These are phyloP conservation scores for Pseudocercospora cruenta DNA, from an alignment of 2,329 filamentous ascomycete genomes.

Conservation along the genomic window DNA sequence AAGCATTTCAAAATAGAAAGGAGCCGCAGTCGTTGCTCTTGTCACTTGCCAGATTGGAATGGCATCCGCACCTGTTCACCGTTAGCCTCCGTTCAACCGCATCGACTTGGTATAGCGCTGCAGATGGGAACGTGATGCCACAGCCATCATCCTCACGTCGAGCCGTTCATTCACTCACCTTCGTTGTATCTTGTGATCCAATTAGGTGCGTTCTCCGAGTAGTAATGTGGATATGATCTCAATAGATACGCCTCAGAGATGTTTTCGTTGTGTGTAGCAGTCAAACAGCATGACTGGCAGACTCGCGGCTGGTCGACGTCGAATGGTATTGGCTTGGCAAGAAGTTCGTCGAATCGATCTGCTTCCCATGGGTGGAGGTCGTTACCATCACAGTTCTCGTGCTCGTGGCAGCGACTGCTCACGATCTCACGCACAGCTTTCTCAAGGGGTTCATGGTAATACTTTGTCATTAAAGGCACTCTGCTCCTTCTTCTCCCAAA, in stretches of 20 bases:
- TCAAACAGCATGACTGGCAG: conserved; percentile 51
- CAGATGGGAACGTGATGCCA: no score
- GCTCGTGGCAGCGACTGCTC: conserved; percentile 48
- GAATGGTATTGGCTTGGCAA: conserved; percentile 30
- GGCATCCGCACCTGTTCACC: conserved; percentile 40
- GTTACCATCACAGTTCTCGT: conserved; percentile 47
- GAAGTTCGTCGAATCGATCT: conserved; percentile 22
- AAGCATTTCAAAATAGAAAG: conserved; percentile 57
- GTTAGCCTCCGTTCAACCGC: not conserved
- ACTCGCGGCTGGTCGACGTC: conserved; percentile 39
- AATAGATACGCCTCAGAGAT: conserved; percentile 54
- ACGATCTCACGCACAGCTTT: conserved; percentile 53
- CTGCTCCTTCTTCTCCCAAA: conserved; percentile 50
- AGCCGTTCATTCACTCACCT: conserved; percentile 29
- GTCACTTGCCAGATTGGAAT: conserved; percentile 57
- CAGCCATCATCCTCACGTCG: not conserved
- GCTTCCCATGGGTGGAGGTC: conserved; percentile 51
- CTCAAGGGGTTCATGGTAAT: conserved; percentile 54
- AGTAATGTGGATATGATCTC: conserved; percentile 53
- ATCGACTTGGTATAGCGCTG: not conserved
- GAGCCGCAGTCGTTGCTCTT: conserved; percentile 56
- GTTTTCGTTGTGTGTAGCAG: conserved; percentile 52
- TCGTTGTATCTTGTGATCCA: conserved; percentile 53
- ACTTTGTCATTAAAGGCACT: conserved; percentile 54
- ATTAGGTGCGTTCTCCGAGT: conserved; percentile 44